Base-by-base conservation (phyloP, 2,329 filamentous ascomycete genomes). In the Sarocladium brachiariae region DNA sequence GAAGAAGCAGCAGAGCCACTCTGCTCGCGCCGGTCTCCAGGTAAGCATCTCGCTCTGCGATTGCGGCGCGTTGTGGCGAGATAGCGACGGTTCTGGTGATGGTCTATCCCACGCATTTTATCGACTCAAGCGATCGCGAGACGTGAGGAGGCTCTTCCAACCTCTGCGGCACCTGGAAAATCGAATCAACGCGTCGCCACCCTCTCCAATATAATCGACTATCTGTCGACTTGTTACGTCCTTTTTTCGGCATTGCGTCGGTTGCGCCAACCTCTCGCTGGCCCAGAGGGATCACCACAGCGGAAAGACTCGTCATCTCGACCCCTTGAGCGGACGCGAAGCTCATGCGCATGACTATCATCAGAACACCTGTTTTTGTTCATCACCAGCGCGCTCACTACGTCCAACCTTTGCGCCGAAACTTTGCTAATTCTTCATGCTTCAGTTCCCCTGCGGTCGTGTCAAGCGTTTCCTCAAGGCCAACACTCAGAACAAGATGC, bases 401-500 rank as follows among this genome's bases (percentile, higher is more conserved):
- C 7, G 8, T 37, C 34, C 8, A 6, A n/a, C 14, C 34, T 6
- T 14, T 27, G 10, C 39, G 9, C 9, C 21, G 27, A 14, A 25
- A 27, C 8, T 9, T 25, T 3, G 21, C 39, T 43, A 27, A 43
- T 18, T 8, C 33, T 43, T 14, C 27, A 4, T 14, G 10, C 9
- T 11, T 67, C n/a, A 99, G 93, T 99, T 99, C 71, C 93, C 93
- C 55, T 99, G 93, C 70, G 93, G 93, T 74, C 93, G 93, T 86
- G 93, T 99, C 73, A 99, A 99, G 87, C 91, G 93, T 76, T 97
- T 97, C 77, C 80, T 99, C 68, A 96, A 97, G 83, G 90, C 89
- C 72, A 96, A 96, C 76, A 97, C 93, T 47, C 93, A 97, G 70
- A 95, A 96, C 76, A 97, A 97, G 80, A 97, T 96, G 89, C 92